Evolutionary conservation across 2,329 filamentous ascomycete genomes (phyloP).

Genomic region (Podosphaera leucotricha): DNA sequence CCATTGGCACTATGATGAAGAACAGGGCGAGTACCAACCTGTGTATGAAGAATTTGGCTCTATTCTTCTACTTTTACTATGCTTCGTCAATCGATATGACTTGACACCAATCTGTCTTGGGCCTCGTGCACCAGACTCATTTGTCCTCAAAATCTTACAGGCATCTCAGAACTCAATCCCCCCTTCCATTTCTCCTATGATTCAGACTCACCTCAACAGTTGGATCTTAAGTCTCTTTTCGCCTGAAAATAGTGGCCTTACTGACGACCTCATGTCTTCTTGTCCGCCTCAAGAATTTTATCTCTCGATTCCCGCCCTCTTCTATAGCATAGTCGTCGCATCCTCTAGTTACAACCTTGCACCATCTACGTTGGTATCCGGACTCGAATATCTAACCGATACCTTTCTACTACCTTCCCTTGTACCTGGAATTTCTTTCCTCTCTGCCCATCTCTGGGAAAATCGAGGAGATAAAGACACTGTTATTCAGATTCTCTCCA

Average conservation of each 20-base stretch:
- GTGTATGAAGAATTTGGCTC: slow-evolving; percentile 72
- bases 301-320: slow-evolving; percentile 50
- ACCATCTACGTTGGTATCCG: slow-evolving; percentile 47
- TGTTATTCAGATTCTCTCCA: slow-evolving; percentile 46
- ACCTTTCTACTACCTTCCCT: slow-evolving; percentile 61
- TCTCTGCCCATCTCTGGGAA: slow-evolving; percentile 46
- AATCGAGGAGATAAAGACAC: slow-evolving; percentile 42
- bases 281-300: slow-evolving; percentile 71
- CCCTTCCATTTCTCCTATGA: slow-evolving; percentile 33
- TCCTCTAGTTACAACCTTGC: slow-evolving; percentile 39
- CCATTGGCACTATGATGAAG: slow-evolving; percentile 60
- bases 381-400: slow-evolving; percentile 59
- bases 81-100: slow-evolving; percentile 53
- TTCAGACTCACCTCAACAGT: slow-evolving; percentile 37
- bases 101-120: slow-evolving; percentile 42
- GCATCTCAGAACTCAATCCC: slow-evolving; percentile 31
- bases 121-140: slow-evolving; percentile 32
- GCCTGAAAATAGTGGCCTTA: slow-evolving; percentile 46
- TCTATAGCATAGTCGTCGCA: slow-evolving; percentile 51
- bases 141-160: slow-evolving; percentile 41
- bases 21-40: slow-evolving; percentile 64
- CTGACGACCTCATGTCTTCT: slow-evolving; percentile 59
- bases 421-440: slow-evolving; percentile 47
- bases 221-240: slow-evolving; percentile 65
- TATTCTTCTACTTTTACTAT: slow-evolving; percentile 48